Percentiles rank a stretch among this genome's conserved stretches.
Conservation (phyloP, 495 filamentous ascomycete genomes). For the Xylaria grammica region DNA sequence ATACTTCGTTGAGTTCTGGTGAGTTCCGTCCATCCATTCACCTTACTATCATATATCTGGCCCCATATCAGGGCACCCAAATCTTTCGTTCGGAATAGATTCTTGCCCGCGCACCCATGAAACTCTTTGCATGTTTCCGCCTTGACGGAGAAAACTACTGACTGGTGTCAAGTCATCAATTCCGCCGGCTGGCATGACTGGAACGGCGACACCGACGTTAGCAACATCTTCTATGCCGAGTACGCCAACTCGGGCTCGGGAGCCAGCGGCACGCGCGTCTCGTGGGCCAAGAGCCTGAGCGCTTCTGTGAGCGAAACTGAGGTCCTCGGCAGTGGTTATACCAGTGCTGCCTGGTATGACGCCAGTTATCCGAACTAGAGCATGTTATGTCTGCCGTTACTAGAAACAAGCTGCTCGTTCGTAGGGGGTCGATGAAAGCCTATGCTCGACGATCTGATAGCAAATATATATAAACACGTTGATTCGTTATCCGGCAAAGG, state of each 20-base stretch:
- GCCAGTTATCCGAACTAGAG: slow-evolving; percentile 27
- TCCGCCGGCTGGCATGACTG: slow-evolving; percentile 66
- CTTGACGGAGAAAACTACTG: background rate
- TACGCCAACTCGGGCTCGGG: slow-evolving; percentile 65
- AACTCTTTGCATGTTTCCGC: background rate
- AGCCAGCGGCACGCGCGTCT: slow-evolving; percentile 61
- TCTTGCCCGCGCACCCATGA: background rate
- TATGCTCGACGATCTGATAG: background rate
- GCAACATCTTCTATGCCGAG: slow-evolving; percentile 62
- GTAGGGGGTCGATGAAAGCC: background rate
- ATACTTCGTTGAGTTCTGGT: slow-evolving; percentile 51
- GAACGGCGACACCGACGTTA: slow-evolving; percentile 56
- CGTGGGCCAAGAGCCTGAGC: slow-evolving; percentile 56
- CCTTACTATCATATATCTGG: background rate
- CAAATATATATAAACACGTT: too few species aligned
- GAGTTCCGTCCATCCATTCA: background rate
- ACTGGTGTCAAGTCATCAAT: slow-evolving; percentile 55
- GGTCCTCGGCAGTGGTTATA: slow-evolving; percentile 60
- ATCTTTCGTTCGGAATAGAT: background rate
- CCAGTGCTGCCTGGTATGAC: slow-evolving; percentile 35
- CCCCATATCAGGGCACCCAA: background rate
- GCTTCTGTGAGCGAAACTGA: slow-evolving; percentile 50
- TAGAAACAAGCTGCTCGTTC: background rate
- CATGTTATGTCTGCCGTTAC: background rate
- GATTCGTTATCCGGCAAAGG: too few species aligned